Conservation (phyloP, 2,329 filamentous ascomycete species). For the Chalaropsis ovoidea region DNA sequence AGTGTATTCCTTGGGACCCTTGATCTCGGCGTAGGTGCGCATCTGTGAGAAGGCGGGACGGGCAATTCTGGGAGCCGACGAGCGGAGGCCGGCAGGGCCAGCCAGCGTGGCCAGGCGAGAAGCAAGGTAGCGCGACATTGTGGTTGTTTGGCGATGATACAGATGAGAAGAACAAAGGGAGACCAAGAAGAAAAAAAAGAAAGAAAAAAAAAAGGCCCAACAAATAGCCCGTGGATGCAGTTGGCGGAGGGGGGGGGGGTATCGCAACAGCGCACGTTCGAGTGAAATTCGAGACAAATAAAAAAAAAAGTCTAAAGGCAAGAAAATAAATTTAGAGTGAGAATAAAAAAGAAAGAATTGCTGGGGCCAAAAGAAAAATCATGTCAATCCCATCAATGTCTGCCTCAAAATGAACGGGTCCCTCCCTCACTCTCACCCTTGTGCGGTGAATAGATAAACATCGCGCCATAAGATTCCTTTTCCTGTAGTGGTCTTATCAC, state of each 20-base stretch:
- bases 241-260: conserved; percentile 18
- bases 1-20: conserved; percentile 79
- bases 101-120: conserved; percentile 25
- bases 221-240: conserved; percentile 11
- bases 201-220: conserved; percentile 14
- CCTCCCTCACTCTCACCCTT: conserved; percentile 11
- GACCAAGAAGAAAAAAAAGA: conserved; percentile 9
- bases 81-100: conserved; percentile 19
- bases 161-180: conserved; percentile 4
- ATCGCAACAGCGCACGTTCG: conserved; percentile 18
- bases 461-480: conserved; percentile 4
- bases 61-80: conserved; percentile 22
- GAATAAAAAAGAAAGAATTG: conserved; percentile 19
- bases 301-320: conserved; percentile 17
- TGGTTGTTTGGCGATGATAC: conserved; percentile 13
- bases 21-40: conserved; percentile 46
- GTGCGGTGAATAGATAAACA: not conserved
- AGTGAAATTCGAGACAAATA: conserved; percentile 16
- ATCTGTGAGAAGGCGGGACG: conserved; percentile 34
- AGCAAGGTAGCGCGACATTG: conserved; percentile 25
- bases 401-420: conserved; percentile 23
- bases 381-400: conserved; percentile 17
- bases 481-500: not conserved
- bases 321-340: conserved; percentile 15
- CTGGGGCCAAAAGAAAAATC: conserved; percentile 17